phyloP scores from a whole-genome alignment of 495 filamentous ascomycete species.

The Penicillium manginii region DNA sequence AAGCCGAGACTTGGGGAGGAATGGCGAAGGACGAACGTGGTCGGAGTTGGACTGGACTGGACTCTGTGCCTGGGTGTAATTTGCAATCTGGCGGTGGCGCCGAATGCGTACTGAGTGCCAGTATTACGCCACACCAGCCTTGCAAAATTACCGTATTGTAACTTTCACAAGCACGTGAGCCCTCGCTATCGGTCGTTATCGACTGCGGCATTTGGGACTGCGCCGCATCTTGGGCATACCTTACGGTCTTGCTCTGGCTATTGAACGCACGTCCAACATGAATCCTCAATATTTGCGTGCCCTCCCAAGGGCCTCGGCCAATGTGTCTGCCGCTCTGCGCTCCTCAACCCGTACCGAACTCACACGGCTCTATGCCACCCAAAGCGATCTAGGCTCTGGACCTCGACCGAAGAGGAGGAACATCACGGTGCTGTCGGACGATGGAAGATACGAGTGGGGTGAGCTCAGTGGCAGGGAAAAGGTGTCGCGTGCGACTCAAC shows the following conservation, averaged over 20 bases:
- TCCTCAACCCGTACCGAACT: constrained; percentile 26
- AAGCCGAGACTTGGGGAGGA: constrained; percentile 24
- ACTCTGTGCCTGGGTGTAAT: constrained; percentile 22
- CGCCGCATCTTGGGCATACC: no score
- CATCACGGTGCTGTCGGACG: constrained; percentile 81
- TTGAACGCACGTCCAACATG: constrained; percentile 19
- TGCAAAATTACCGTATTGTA: constrained; percentile 24
- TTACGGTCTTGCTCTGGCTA: constrained; percentile 2
- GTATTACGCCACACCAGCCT: constrained; percentile 3
- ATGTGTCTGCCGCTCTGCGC: constrained; percentile 17
- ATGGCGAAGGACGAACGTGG: constrained; percentile 40
- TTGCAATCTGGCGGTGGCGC: constrained; percentile 19
- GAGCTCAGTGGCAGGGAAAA: constrained; percentile 78
- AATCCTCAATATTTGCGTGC: constrained; percentile 22
- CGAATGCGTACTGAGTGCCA: constrained; percentile 6
- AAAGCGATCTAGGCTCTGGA: constrained; percentile 44
- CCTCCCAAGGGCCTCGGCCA: constrained; percentile 22
- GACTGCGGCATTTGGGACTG: constrained; percentile 4
- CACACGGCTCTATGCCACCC: constrained; percentile 56
- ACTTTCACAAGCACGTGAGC: constrained; percentile 17
- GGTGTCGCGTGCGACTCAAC: constrained; percentile 82
- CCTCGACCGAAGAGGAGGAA: constrained; percentile 54
- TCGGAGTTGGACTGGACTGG: constrained; percentile 19
- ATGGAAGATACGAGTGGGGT: constrained; percentile 78
- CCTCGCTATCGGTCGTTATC: constrained; percentile 24